Conservation (phyloP, 257 asterid species). For the Solanum commersonii region DNA sequence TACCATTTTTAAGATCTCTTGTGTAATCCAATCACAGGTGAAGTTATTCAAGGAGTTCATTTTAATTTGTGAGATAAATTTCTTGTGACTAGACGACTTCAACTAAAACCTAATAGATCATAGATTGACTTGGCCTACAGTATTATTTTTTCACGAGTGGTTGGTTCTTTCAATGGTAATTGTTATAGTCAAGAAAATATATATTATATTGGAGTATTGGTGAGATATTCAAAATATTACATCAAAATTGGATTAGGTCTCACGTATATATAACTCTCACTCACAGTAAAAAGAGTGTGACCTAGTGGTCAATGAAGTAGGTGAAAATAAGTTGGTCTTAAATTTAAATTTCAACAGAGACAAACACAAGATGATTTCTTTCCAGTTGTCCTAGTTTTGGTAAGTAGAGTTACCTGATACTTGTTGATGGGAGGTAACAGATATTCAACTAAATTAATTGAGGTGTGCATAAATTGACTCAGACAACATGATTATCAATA, state of each 20-base stretch:
- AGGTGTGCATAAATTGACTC: not conserved
- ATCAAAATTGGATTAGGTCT: not conserved
- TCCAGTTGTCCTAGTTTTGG: accelerated
- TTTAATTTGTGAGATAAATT: not conserved
- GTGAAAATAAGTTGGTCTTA: not conserved
- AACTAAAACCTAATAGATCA: not conserved
- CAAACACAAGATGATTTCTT: not conserved
- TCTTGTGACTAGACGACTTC: not conserved
- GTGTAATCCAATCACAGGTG: not conserved
- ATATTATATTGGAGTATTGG: not conserved
- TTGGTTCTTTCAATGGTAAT: not conserved
- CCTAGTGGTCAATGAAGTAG: no score
- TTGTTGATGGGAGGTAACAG: not conserved
- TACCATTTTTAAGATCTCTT: not conserved
- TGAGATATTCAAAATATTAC: not conserved
- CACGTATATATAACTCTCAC: not conserved
- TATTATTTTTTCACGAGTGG: not conserved
- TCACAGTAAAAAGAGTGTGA: not conserved
- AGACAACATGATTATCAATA: no score
- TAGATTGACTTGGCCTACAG: not conserved
- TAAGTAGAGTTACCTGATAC: no score
- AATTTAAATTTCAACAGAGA: accelerated
- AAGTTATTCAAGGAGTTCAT: not conserved
- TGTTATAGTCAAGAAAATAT: not conserved
- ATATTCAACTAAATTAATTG: no score